Base-by-base conservation (phyloP, 129 eudicot genomes). In the Saussurea involucrata region DNA sequence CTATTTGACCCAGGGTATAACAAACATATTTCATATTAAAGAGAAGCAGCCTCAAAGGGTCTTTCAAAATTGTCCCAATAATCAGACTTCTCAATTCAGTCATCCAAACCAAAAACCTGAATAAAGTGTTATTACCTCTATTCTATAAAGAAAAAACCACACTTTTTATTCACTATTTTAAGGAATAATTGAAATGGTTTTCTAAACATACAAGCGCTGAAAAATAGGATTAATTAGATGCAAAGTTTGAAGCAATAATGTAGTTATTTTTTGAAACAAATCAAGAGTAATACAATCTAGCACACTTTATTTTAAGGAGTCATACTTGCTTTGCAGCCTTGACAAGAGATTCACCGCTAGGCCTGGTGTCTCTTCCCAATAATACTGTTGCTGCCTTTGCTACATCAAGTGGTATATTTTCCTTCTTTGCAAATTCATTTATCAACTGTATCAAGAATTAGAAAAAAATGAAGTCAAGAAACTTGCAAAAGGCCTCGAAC, bases 311-410 rank as follows among this genome's bases (percentile, higher is more conserved):
- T n/a, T 63, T 8, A 9, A 80, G 31, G 27, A 33, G 57, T 67
- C 81, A 72, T 89, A 94, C 98, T 76, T 89, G 89, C 79, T 91
- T 94, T 74, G 96, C 97, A 76, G 97, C 97, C 49, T 91, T 88
- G 9, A 89, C 55, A 71, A 94, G 96, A 32, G 87, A 79, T 79
- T 78, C 86, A 60, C 98, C 98, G 32, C 98, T 94, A 67, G 98
- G 98, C 83, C 98, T 85, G 33, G 98, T 94, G 75, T 91, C 98
- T 85, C 98, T 89, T 68, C 92, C 98, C 80, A 94, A 63, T 10
- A 91, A 82, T 10, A 94, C 61, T 25, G 76, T 63, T 5, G 92
- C 93, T 60, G 66, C 27, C 55, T 71, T 29, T 71, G 73, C 76
- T 81, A 90, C 90, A 73, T 82, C 89, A 44, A 91, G 77, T 61